Base-by-base conservation (phyloP, 805 yeast species). In the Deakozyma indianensis region DNA sequence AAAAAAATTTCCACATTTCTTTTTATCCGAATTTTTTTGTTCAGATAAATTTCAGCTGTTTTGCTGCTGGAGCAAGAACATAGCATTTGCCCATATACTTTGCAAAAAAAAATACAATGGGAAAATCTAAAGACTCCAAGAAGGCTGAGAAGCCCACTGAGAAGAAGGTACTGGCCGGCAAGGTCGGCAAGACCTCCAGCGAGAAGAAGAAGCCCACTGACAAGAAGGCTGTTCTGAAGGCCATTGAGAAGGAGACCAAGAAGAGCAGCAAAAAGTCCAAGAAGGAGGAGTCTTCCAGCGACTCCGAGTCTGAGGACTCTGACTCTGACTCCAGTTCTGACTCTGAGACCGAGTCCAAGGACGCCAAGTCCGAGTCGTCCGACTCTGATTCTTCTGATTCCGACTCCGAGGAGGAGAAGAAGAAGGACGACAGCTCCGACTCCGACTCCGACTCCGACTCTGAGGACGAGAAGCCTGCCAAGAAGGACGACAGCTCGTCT, bases 361-460 rank as follows among this genome's bases (percentile, higher is more conserved):
- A 53, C 43, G 52, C 44, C 45, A 43, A 44, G 41, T 41, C 51
- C 43, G 32, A 14, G 22, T 38, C 50, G 9, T 43, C 50, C 38
- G 50, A 60, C 32, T 32, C 49, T 43, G 56, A 53, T 42, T 50
- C 56, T 20, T 55, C 64, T 38, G 57, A 52, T 41, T 46, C 54
- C 27, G 47, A 47, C 49, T 25, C 43, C 23, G 47, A 42, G 7
- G 45, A 46, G 35, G 42, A 41, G n/a, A 48, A 40, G 47, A 51
- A 49, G 47, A 51, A 53, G 23, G 50, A 52, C 11, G 50, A 57
- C 35, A 47, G 49, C 22, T 55, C 62, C 23, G 59, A 53, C 46
- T 49, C 55, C 23, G 57, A 56, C 32, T 53, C 62, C 29, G 59
- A 51, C 41, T 51, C 59, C 28, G 61, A 57, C 42, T 45, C 53